phyloP scores from a whole-genome alignment of 768 basidiomycete species.

The Tricholoma terreum region DNA sequence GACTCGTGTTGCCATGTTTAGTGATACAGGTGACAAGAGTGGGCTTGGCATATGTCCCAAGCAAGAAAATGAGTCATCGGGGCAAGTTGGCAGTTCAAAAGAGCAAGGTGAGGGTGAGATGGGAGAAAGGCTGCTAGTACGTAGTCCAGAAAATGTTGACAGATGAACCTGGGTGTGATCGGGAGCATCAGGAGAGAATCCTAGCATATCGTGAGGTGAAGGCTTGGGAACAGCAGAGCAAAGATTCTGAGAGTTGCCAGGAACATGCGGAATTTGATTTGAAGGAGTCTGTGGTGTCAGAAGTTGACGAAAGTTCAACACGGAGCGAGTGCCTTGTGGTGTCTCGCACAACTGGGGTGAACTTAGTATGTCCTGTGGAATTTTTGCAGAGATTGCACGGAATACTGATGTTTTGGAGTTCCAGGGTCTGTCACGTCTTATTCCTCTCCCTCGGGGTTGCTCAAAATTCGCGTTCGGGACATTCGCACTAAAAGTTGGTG shows the following conservation, averaged over 20 bases:
- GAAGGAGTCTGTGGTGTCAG: background rate
- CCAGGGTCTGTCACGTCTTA: background rate
- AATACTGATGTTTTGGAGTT: background rate
- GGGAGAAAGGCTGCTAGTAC: background rate
- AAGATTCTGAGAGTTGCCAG: background rate
- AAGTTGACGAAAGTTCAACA: background rate
- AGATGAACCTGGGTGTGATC: too few relatives aligned
- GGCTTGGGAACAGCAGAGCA: background rate
- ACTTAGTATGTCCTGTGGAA: background rate
- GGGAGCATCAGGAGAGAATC: background rate
- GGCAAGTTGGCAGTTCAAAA: background rate
- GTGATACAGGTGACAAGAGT: background rate
- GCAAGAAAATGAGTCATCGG: background rate
- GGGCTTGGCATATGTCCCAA: background rate
- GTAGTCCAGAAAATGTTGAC: too few relatives aligned
- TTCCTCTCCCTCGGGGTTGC: background rate
- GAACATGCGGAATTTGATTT: background rate
- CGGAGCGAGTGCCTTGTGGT: background rate
- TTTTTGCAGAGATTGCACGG: background rate
- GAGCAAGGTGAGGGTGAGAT: background rate
- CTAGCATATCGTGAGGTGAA: background rate
- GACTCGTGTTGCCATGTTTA: background rate
- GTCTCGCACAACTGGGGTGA: background rate
- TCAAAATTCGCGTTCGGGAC: background rate
- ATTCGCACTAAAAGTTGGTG: background rate